These are phyloP conservation scores for Solanum dulcamara DNA, from an alignment of 257 asterid genomes.

Conservation along the genomic window DNA sequence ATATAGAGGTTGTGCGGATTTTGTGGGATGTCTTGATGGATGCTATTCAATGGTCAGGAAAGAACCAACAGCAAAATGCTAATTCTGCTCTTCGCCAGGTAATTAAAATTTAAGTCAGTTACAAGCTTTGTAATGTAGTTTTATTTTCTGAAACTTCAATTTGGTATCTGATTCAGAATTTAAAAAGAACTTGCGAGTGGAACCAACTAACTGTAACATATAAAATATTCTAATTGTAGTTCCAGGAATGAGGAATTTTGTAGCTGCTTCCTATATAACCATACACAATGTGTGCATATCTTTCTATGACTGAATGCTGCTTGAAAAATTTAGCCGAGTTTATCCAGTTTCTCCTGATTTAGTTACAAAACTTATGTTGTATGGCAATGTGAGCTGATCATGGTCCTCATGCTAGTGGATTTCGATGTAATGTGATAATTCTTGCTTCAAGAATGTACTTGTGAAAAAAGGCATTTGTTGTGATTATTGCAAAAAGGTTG, in stretches of 20 bases:
- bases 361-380: neutral
- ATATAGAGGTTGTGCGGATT: slow-evolving; percentile 75
- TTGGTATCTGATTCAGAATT: neutral
- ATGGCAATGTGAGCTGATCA: neutral
- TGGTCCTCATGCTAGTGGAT: neutral
- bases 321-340: neutral
- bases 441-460: neutral
- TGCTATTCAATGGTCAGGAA: slow-evolving; percentile 97
- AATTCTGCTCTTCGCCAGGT: slow-evolving; percentile 93
- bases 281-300: neutral
- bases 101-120: neutral
- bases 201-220: neutral
- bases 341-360: neutral
- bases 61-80: slow-evolving; percentile 95
- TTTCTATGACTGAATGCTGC: neutral
- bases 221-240: neutral
- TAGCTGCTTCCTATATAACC: neutral
- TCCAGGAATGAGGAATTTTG: neutral
- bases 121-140: neutral
- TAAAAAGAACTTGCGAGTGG: neutral
- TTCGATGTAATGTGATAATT: neutral
- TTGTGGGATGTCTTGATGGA: slow-evolving; percentile 97
- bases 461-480: neutral
- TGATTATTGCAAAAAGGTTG: neutral
- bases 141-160: neutral